Conservation (phyloP, 306 rosid genomes). For the Quercus ilex region DNA sequence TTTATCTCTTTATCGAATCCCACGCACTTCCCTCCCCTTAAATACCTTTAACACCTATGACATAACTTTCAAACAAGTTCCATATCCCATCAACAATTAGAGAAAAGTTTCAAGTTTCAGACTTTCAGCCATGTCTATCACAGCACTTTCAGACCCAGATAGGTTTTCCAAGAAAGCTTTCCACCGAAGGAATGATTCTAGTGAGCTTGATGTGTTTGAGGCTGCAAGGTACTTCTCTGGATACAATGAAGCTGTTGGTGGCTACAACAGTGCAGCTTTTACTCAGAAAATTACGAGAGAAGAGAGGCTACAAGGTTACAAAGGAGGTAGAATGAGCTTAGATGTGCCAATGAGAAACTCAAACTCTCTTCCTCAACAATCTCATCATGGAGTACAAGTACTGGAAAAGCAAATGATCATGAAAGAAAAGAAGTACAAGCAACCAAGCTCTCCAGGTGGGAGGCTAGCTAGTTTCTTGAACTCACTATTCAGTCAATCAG, state of each 20-base stretch:
- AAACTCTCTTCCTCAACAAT: conserved; percentile 57
- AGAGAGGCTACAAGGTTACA: conserved; percentile 38
- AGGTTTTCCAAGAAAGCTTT: conserved; percentile 58
- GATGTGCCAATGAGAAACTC: conserved; percentile 83
- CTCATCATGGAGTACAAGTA: conserved; percentile 29
- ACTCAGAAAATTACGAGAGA: conserved; percentile 54
- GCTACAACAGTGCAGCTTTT: conserved; percentile 25
- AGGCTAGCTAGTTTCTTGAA: conserved; percentile 88
- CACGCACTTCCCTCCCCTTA: conserved; percentile 8
- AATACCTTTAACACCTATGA: conserved; percentile 9
- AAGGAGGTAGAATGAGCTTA: conserved; percentile 76
- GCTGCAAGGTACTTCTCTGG: conserved; percentile 92
- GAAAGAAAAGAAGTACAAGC: conserved; percentile 78
- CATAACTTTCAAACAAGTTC: conserved; percentile 15
- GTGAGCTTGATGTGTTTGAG: conserved; percentile 86
- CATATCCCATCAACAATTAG: conserved; percentile 17
- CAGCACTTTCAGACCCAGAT: conserved; percentile 53
- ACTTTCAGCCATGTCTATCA: conserved; percentile 60
- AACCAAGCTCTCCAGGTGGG: conserved; percentile 96
- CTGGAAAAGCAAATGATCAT: conserved; percentile 37
- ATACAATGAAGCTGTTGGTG: conserved; percentile 54
- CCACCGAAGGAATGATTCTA: conserved; percentile 70
- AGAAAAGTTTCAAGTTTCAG: conserved; percentile 24
- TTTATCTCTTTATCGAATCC: too few relatives aligned
- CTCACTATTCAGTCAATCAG: conserved; percentile 86